Evolutionary conservation across 495 filamentous ascomycete genomes (phyloP).

Genomic region (Trichoderma virens): DNA sequence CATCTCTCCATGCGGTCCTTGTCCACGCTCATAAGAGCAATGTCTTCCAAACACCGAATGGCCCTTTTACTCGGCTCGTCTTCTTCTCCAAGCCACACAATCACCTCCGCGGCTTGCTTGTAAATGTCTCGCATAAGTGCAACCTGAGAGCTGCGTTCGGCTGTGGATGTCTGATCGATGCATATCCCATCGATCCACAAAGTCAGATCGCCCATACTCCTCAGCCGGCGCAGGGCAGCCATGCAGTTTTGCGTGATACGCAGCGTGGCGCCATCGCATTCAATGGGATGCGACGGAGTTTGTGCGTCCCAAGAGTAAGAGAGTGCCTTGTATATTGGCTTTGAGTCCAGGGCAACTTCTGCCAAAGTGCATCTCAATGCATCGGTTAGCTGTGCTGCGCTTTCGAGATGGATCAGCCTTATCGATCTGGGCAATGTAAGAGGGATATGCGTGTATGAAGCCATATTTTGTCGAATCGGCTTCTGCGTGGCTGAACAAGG

Average conservation of each 20-base stretch:
- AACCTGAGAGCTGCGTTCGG: neutral
- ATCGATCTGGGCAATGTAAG: neutral
- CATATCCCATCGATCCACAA: slow-evolving; percentile 2
- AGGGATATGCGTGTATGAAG: neutral
- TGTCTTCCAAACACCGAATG: neutral
- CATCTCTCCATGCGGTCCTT: neutral
- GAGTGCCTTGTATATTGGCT: neutral
- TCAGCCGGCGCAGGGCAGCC: neutral
- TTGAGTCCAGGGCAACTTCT: neutral
- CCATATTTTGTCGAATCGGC: neutral
- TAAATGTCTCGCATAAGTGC: neutral
- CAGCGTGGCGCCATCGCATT: neutral
- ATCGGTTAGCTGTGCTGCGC: neutral
- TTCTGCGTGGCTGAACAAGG: no score
- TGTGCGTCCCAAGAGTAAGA: neutral
- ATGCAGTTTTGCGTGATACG: neutral
- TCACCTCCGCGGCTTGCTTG: neutral
- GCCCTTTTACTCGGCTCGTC: neutral
- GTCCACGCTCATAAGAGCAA: neutral
- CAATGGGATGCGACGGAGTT: neutral
- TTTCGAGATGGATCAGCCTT: neutral
- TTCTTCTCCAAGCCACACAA: neutral
- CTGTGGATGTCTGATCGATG: neutral
- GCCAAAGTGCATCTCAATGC: neutral
- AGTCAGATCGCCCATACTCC: neutral